Evolutionary conservation across 2,329 filamentous ascomycete genomes (phyloP), one percentile per base, ranked within the genome.

Genomic region (Alternaria brassicae): DNA sequence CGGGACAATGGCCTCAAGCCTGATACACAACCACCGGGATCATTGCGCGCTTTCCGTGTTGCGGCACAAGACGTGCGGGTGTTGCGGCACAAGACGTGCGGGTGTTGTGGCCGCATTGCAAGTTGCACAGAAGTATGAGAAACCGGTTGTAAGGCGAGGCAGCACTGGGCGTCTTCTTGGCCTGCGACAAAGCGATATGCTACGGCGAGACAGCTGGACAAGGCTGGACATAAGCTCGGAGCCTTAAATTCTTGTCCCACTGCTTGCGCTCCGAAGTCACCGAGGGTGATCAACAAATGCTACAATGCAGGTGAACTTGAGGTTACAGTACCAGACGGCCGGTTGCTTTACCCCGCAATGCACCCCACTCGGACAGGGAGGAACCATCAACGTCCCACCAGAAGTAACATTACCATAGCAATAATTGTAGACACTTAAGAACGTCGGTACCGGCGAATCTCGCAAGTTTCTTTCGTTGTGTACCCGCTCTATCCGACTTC

Each of bases 261-360:
- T 34, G n/a, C n/a, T 17, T 7, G 25, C 32, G 40, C n/a, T 34
- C 17, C 10, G 45, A 30, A 23, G 21, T 27, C 32, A 36, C 13
- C 21, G 6, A 27, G 6, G 10, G 32, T 32, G 4, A 34, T 36
- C 4, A 37, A 21, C 17, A 30, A 15, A 37, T 23, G 51, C 32
- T 32, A 23, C 41, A 8, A 19, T 36, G 37, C 21, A 47, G 10
- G 13, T 53, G 34, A 23, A 21, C 15, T 45, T 25, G 41, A 36
- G 40, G 45, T 54, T 57, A 30, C 54, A 40, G 45, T 62, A 53
- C 60, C 61, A 54, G 41, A 37, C 36, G n/a, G 39, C 19, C 42
- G 56, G 63, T 57, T 55, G 50, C 51, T 58, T 53, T 63, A 72
- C 71, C 71, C 71, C 71, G 71, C 71, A 71, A 66, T 64, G 48